Base-by-base conservation (phyloP, 345 rosid species). In the Pistacia integerrima region DNA sequence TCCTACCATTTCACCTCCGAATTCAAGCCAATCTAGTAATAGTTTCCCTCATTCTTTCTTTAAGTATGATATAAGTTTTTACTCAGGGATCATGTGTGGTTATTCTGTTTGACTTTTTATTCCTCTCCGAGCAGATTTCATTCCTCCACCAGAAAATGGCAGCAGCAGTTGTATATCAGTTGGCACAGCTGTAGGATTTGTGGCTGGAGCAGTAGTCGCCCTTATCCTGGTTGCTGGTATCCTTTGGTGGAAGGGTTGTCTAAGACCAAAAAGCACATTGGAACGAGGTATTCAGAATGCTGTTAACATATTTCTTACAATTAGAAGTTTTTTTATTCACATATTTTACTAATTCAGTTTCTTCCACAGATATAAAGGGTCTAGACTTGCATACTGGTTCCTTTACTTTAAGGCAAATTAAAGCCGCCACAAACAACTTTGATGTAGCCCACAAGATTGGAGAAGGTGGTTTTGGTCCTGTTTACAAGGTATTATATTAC, bases 171-270 rank as follows among this genome's bases (percentile, higher is more conserved):
- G 67, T 33, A 22, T 64, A n/a, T 52, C 70, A 6, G 25, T 8
- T 0, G 52, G 77, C 36, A 20, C 22, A 11, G 20, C 64, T 25
- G 9, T 82, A 36, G 87, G 83, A 8, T 77, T 76, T 54, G 83
- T 77, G 67, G 79, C 75, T 14, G 87, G 74, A 67, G 81, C 81
- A 1, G 70, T 72, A 3, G 51, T 76, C 25, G 67, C 65, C 66
- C 36, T 73, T 59, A 73, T 83, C 67, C 78, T 90, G 66, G 46
- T 88, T 69, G 36, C 87, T 4, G 81, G 84, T 1, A 73, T 82
- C 20, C 76, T 90, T 67, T 86, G 91, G 91, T 82, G 91, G 89
- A 86, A 71, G 79, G 82, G 86, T n/a, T 83, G 81, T 79, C 75
- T 83, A 14, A 73, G 85, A 69, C 76, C 55, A 18, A 79, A 81